Evolutionary conservation across 306 rosid species (phyloP), one percentile per base, ranked within the genome.

Genomic region (Prunus salicina): DNA sequence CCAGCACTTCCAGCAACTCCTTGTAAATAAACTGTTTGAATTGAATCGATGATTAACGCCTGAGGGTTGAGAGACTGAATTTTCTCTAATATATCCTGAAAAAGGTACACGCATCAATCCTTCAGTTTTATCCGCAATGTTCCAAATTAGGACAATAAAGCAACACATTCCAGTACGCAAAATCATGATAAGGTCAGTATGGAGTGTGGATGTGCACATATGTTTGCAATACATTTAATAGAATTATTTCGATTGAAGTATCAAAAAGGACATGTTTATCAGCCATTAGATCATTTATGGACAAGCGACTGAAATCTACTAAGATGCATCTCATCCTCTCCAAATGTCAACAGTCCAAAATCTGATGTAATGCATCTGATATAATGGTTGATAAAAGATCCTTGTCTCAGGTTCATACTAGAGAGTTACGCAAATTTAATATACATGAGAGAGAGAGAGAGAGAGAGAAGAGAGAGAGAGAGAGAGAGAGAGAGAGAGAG

Each of bases 21-120:
- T 70, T 84, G 84, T 76, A 92, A 82, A 84, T 90, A 86, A 77
- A 87, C 96, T 77, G 98, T 95, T 80, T 95, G 98, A 80, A 95
- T 89, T 30, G 98, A 95, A 85, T 95, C 98, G 67, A 95, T 74
- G 67, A 95, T 82, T 79, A 95, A 71, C 67, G 93, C 96, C 12
- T 88, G 89, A 56, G 96, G 91, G 30, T 88, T 82, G 49, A 90
- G 83, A 79, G 60, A 61, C 72, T 87, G 91, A 78, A 85, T 82
- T 86, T 88, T 88, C 79, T 80, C 83, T 68, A 92, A 71, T 82
- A 95, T 89, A 81, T 92, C 98, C 98, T 95, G 89, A 78, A 83
- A 80, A 70, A 76, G 75, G 75, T 66, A 84, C 56, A 49, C 15
- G 24, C 43, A 67, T 45, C 46, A 74, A 57, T 77, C 57, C 76